Evolutionary conservation across 129 eudicot species (phyloP).

Genomic region (Pittosporum tobira): DNA sequence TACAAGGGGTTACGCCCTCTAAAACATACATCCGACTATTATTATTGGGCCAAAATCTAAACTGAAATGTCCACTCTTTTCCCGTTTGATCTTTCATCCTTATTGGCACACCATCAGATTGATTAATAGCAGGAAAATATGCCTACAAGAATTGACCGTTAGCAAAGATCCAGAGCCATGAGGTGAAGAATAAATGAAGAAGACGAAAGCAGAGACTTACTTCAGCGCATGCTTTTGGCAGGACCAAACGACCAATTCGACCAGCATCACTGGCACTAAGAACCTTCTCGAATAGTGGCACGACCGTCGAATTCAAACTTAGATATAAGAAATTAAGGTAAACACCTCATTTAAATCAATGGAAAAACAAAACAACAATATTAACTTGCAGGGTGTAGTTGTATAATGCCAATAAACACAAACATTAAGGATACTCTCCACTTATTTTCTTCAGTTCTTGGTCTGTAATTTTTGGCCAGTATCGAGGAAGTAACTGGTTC

Average conservation of each 20-base stretch:
- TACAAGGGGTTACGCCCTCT: conserved; percentile 87
- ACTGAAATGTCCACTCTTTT: conserved; percentile 96
- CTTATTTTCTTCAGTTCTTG: conserved; percentile 78
- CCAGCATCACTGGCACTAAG: conserved; percentile 97
- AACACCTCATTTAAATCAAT: conserved; percentile 6
- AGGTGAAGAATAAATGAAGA: conserved; percentile 11
- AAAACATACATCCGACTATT: conserved; percentile 97
- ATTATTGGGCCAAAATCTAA: conserved; percentile 96
- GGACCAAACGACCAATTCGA: conserved; percentile 94
- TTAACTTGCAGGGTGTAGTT: too few relatives aligned
- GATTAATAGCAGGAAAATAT: conserved; percentile 70
- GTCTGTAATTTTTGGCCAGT: conserved; percentile 91
- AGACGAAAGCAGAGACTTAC: conserved; percentile 35
- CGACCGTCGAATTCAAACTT: conserved; percentile 75
- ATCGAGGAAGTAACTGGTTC: conserved; percentile 80
- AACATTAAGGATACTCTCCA: conserved; percentile 89
- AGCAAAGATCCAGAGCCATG: conserved; percentile 11
- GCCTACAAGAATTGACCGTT: too few relatives aligned
- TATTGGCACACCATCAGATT: conserved; percentile 83
- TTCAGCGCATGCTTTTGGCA: conserved; percentile 97
- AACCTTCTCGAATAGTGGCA: conserved; percentile 83
- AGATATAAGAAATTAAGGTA: conserved; percentile 25
- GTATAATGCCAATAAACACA: too few relatives aligned
- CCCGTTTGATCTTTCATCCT: conserved; percentile 79
- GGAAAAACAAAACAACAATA: neutral